Conservation (phyloP, 2,329 filamentous ascomycete species). For the Ilyonectria mors-panacis region DNA sequence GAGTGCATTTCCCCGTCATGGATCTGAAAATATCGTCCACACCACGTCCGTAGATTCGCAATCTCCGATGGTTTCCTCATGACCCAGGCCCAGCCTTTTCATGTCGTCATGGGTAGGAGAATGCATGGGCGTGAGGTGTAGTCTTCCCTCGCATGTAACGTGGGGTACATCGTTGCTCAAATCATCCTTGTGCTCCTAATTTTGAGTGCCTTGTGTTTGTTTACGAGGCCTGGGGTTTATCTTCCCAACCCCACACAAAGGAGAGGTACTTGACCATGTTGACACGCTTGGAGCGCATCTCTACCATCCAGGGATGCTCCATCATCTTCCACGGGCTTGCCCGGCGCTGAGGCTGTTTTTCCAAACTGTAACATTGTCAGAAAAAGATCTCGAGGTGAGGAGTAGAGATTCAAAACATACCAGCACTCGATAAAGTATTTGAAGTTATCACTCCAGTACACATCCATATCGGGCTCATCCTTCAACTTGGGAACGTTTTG, state of each 20-base stretch:
- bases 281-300: conserved; percentile 96
- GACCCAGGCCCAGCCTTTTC: conserved; percentile 41
- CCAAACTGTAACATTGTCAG: conserved; percentile 74
- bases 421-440: conserved; percentile 99
- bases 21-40: conserved; percentile 7
- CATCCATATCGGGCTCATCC: conserved; percentile 90
- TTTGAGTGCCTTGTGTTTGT: conserved; percentile 26
- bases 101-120: conserved; percentile 30
- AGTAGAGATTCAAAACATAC: conserved; percentile 69
- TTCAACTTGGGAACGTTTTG: conserved; percentile 96
- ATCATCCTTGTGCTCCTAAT: conserved; percentile 32
- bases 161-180: conserved; percentile 27
- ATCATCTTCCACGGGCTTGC: conserved; percentile 99
- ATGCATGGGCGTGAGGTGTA: conserved; percentile 20
- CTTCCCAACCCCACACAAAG: conserved; percentile 97
- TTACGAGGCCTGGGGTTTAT: conserved; percentile 42
- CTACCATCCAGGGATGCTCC: conserved; percentile 98
- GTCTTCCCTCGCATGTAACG: conserved; percentile 23
- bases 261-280: conserved; percentile 96
- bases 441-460: conserved; percentile 97
- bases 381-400: neutral
- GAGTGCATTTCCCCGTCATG: conserved; percentile 7
- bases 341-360: conserved; percentile 89
- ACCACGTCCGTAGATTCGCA: conserved; percentile 14
- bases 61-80: conserved; percentile 28